phyloP scores from a whole-genome alignment of 2,329 filamentous ascomycete species.

The Penicillium sp. region DNA sequence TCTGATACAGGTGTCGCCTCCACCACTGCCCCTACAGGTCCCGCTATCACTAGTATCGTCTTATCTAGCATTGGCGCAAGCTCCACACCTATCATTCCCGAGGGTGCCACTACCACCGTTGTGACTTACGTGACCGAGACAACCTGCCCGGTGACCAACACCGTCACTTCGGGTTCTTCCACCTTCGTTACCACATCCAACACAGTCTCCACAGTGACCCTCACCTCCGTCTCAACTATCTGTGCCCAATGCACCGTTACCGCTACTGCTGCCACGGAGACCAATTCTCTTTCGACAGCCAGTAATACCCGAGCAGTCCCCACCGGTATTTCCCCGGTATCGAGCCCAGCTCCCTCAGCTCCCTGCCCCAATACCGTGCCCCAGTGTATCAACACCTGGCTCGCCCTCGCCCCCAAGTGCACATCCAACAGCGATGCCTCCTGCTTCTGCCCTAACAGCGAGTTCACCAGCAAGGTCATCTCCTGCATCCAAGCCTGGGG shows the following conservation, averaged over 20 bases:
- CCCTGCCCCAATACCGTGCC: slow-evolving; percentile 70
- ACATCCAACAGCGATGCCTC: slow-evolving; percentile 74
- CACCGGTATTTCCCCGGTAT: slow-evolving; percentile 20
- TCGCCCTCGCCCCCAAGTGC: slow-evolving; percentile 67
- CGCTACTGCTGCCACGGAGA: slow-evolving; percentile 19
- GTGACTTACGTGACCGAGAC: slow-evolving; percentile 17
- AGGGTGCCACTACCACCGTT: slow-evolving; percentile 13
- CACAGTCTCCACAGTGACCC: slow-evolving; percentile 18
- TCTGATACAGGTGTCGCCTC: slow-evolving; percentile 27
- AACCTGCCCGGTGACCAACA: slow-evolving; percentile 17
- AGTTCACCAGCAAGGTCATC: slow-evolving; percentile 77
- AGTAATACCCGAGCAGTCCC: slow-evolving; percentile 4
- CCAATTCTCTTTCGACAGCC: not conserved
- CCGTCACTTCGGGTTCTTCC: slow-evolving; percentile 15
- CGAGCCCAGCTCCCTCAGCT: slow-evolving; percentile 29
- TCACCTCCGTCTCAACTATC: slow-evolving; percentile 24
- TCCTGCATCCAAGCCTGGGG: slow-evolving; percentile 77
- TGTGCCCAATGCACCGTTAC: slow-evolving; percentile 21
- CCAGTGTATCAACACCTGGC: slow-evolving; percentile 88
- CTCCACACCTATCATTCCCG: slow-evolving; percentile 13
- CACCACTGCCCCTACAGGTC: slow-evolving; percentile 33
- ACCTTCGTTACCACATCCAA: slow-evolving; percentile 17
- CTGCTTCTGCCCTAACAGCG: slow-evolving; percentile 82
- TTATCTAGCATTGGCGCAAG: slow-evolving; percentile 6
- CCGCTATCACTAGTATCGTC: slow-evolving; percentile 2